Evolutionary conservation across 2,329 filamentous ascomycete genomes (phyloP).

Genomic region (Verticillium zaregamsianum): DNA sequence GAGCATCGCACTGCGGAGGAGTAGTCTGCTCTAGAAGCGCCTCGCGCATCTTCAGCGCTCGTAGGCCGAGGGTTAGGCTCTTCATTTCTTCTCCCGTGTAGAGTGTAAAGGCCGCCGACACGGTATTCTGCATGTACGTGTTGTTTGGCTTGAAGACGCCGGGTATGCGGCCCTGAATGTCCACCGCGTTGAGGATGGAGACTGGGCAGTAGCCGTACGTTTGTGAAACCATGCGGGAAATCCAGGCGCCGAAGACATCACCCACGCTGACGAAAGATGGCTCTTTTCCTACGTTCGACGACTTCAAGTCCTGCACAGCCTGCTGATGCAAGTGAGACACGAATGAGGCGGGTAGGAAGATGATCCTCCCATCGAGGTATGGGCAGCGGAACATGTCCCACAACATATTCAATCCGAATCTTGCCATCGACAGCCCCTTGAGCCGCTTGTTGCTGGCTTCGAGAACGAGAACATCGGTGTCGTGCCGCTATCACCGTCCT

Average conservation of each 20-base stretch:
- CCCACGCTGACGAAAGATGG: constrained; percentile 39
- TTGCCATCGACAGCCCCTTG: constrained; percentile 18
- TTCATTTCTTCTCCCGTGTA: constrained; percentile 17
- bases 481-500: too few species aligned
- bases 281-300: constrained; percentile 8
- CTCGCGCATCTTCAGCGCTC: constrained; percentile 25
- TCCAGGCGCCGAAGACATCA: constrained; percentile 40
- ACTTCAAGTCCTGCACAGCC: constrained; percentile 23
- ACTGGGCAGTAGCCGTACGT: constrained; percentile 14
- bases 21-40: constrained; percentile 29
- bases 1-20: constrained; percentile 24
- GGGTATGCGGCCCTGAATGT: constrained; percentile 21
- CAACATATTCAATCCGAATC: constrained; percentile 28
- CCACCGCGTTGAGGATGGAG: constrained; percentile 18
- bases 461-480: too few species aligned
- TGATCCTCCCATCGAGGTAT: constrained; percentile 26
- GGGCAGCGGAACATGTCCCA: constrained; percentile 26
- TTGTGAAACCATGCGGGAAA: constrained; percentile 17
- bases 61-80: constrained; percentile 18
- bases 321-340: constrained; percentile 23
- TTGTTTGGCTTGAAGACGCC: constrained; percentile 10
- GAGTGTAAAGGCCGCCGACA: constrained; percentile 14
- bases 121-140: constrained; percentile 21
- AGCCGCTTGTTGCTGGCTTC: constrained; percentile 17
- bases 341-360: constrained; percentile 31